Evolutionary conservation across 1,139 yeast genomes (phyloP), one percentile per base, ranked within the genome.

Genomic region (Blastobotrys apis): DNA sequence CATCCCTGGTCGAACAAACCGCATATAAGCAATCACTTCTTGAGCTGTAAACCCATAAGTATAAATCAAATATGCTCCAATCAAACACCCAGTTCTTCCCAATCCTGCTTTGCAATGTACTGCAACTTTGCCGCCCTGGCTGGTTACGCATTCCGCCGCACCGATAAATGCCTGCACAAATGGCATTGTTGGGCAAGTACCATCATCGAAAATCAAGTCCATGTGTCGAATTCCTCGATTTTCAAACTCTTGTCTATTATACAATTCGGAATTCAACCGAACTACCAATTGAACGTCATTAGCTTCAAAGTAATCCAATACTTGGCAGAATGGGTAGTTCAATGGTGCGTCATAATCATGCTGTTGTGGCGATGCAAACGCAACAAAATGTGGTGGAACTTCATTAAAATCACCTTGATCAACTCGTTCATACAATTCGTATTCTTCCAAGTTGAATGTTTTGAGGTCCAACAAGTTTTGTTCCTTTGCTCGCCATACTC

Each of bases 61-160:
- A 62, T 92, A 92, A 42, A 92, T 92, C 52, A 92, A 72, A 66
- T 92, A 96, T 2, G 98, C 98, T 3, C 98, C 98, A 54, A 92
- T 92, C 43, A 92, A 75, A 66, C 98, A 92, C 16, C 98, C 98
- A 0, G 98, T 92, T 69, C 98, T 78, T 17, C 98, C 98, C 49
- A 92, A 72, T 5, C 98, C 98, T 5, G 98, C 98, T 63, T 94
- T 92, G 72, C 98, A 92, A 65, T 92, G 98, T 13, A 92, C 97
- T 1, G 98, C 98, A 48, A 92, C 82, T 61, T 88, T 88, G 13
- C 97, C 97, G 10, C 94, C 94, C 48, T 80, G 76, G 36, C 74
- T 71, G 47, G 90, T 86, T 19, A 87, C 79, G 41, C 94, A 84
- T 61, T 90, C 97, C 1, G 95, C 92, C 1, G 95, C 96, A 8